phyloP scores from a whole-genome alignment of 306 rosid genomes.

The Dalbergia cultrata region DNA sequence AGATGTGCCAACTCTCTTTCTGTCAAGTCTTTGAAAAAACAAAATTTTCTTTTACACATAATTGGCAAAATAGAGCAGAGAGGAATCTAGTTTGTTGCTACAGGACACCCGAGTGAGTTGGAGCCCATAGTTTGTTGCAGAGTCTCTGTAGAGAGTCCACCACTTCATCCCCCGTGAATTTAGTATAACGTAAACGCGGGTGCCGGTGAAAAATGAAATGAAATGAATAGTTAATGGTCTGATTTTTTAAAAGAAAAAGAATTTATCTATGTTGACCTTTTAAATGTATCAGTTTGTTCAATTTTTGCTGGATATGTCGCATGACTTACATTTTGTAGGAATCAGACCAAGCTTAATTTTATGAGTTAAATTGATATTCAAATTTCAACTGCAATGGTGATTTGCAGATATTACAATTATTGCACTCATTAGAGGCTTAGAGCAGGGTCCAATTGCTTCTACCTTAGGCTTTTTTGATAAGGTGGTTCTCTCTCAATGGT shows the following conservation, averaged over 20 bases:
- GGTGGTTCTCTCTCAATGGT: neutral
- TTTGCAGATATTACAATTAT: too few species aligned
- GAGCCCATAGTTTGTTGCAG: constrained; percentile 53
- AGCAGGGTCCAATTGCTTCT: neutral
- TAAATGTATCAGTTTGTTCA: neutral
- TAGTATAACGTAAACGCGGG: constrained; percentile 12
- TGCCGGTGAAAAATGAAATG: constrained; percentile 35
- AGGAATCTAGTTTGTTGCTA: constrained; percentile 56
- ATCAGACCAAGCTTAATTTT: constrained; percentile 19
- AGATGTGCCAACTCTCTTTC: constrained; percentile 46
- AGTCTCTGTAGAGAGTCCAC: constrained; percentile 28
- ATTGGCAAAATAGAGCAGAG: constrained; percentile 31
- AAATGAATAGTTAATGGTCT: neutral
- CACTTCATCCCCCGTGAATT: constrained; percentile 43
- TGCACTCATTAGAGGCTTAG: too few species aligned
- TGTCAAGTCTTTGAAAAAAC: constrained; percentile 27
- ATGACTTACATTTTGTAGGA: constrained; percentile 11
- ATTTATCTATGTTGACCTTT: neutral
- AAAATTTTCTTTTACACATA: constrained; percentile 12
- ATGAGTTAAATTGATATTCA: neutral
- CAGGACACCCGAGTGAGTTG: constrained; percentile 61
- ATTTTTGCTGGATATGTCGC: neutral
- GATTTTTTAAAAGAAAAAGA: neutral
- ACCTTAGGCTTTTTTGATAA: neutral
- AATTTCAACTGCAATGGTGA: neutral